A percentile compares a stretch with the other conserved stretches of the same genome.
phyloP scores from a whole-genome alignment of 2,329 filamentous ascomycete genomes.

The Calonectria multiphialidica region DNA sequence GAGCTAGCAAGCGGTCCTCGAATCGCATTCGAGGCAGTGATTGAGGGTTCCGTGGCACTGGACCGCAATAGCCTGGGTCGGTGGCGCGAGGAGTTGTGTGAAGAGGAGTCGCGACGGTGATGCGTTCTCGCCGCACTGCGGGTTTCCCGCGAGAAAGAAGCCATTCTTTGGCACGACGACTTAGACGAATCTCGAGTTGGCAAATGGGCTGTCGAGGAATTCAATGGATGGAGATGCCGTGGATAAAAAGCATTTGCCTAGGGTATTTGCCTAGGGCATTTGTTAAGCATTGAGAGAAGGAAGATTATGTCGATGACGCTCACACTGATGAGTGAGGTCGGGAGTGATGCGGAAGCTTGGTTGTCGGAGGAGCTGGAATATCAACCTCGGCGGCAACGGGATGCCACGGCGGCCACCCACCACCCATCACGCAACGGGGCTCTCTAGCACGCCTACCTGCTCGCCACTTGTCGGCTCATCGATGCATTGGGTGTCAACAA shows the following conservation, averaged over 20 bases:
- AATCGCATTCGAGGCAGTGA: conserved; percentile 67
- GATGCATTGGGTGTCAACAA: conserved; percentile 43
- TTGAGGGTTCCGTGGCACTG: conserved; percentile 68
- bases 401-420: conserved; percentile 20
- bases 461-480: conserved; percentile 47
- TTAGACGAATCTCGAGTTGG: background rate
- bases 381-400: conserved; percentile 28
- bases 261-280: background rate
- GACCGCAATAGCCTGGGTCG: conserved; percentile 68
- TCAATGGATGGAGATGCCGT: background rate
- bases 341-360: background rate
- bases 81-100: conserved; percentile 48
- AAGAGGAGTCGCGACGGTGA: conserved; percentile 43
- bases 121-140: conserved; percentile 40
- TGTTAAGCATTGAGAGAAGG: conserved; percentile 3
- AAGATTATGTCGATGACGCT: background rate
- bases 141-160: conserved; percentile 42
- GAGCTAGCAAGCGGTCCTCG: conserved; percentile 63
- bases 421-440: conserved; percentile 26
- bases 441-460: conserved; percentile 25
- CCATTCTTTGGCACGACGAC: conserved; percentile 27
- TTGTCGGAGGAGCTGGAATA: conserved; percentile 23
- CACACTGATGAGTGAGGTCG: background rate
- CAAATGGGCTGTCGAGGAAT: background rate
- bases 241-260: background rate